These are phyloP conservation scores for Candida ponderosae DNA, from an alignment of 805 yeast species.

Conservation along the genomic window DNA sequence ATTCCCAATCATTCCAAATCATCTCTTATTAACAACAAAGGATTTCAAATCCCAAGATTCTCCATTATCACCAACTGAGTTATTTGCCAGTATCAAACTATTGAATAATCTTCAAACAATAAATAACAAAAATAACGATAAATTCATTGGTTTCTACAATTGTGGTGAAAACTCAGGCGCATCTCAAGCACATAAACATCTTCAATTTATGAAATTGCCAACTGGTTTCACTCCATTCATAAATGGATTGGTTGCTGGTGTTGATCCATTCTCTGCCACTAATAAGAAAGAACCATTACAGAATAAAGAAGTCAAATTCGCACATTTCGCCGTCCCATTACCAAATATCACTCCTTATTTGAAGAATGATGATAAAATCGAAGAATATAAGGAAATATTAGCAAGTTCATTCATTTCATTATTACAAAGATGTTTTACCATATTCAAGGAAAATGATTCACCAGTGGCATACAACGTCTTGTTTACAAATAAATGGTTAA, in stretches of 20 bases:
- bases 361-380: constrained; percentile 30
- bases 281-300: constrained; percentile 51
- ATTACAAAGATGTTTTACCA: constrained; percentile 63
- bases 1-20: constrained; percentile 76
- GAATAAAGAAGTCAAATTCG: constrained; percentile 58
- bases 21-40: constrained; percentile 72
- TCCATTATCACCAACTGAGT: constrained; percentile 66
- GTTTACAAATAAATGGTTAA: constrained; percentile 76
- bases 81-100: constrained; percentile 48
- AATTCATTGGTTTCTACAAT: constrained; percentile 80
- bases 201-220: constrained; percentile 78
- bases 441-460: constrained; percentile 43
- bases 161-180: constrained; percentile 88
- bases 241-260: constrained; percentile 35
- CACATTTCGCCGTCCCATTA: constrained; percentile 73
- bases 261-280: constrained; percentile 47
- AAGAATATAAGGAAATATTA: constrained; percentile 43
- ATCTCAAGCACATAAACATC: constrained; percentile 89
- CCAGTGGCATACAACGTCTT: constrained; percentile 70
- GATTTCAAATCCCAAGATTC: constrained; percentile 64
- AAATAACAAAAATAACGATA: constrained; percentile 27
- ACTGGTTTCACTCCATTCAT: constrained; percentile 49
- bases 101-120: constrained; percentile 38
- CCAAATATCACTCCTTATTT: constrained; percentile 17
- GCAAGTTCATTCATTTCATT: constrained; percentile 66